phyloP scores from a whole-genome alignment of 306 rosid species.

The Alnus rubra region DNA sequence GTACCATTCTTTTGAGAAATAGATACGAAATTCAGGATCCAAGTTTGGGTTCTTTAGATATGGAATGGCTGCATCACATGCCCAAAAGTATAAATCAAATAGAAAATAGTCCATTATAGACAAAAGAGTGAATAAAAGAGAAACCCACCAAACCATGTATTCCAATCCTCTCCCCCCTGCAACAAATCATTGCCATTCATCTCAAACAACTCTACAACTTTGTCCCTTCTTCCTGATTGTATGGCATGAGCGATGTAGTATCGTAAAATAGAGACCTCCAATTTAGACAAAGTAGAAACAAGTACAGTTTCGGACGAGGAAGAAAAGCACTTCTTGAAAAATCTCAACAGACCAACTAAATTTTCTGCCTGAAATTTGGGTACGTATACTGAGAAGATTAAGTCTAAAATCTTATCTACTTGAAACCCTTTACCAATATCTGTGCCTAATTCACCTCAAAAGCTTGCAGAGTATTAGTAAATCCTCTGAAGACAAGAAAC shows the following conservation, averaged over 20 bases:
- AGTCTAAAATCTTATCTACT: conserved; percentile 78
- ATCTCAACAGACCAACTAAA: conserved; percentile 57
- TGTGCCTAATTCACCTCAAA: conserved; percentile 73
- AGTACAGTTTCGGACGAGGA: conserved; percentile 54
- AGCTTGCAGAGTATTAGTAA: conserved; percentile 75
- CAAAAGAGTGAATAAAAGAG: conserved; percentile 9
- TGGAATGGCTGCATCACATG: conserved; percentile 76
- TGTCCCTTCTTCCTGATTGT: conserved; percentile 59
- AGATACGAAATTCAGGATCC: conserved; percentile 74
- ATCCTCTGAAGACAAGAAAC: conserved; percentile 88
- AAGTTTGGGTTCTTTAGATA: conserved; percentile 71
- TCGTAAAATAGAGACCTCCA: conserved; percentile 74
- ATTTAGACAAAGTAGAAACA: conserved; percentile 47
- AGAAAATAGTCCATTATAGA: conserved; percentile 13
- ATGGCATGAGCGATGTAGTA: conserved; percentile 70
- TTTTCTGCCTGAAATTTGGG: conserved; percentile 75
- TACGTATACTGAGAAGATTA: conserved; percentile 70
- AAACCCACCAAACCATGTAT: conserved; percentile 90
- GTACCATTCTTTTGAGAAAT: conserved; percentile 86
- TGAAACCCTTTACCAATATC: conserved; percentile 78
- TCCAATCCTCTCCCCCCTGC: conserved; percentile 71
- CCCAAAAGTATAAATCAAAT: conserved; percentile 24
- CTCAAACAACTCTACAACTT: conserved; percentile 63
- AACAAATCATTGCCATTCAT: conserved; percentile 66
- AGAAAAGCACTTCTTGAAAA: conserved; percentile 82